Conservation (phyloP, 2,329 filamentous ascomycete species). For the Shiraia bambusicola region DNA sequence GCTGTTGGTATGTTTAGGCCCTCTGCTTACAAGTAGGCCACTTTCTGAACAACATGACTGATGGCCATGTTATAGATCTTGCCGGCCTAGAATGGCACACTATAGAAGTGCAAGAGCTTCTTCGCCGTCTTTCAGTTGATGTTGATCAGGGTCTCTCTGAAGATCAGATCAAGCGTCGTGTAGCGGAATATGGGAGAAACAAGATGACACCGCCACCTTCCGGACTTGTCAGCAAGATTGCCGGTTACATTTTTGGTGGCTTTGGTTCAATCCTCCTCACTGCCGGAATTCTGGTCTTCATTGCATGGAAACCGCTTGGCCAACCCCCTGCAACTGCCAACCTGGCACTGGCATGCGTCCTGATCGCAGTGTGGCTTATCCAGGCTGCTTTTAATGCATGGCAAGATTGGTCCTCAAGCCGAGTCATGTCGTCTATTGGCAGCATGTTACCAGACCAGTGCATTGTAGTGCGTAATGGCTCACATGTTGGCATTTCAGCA, state of each 20-base stretch:
- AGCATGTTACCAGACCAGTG: constrained; percentile 77
- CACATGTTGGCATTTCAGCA: constrained; percentile 53
- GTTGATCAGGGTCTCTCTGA: constrained; percentile 59
- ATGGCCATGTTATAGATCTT: constrained; percentile 30
- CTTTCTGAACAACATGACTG: constrained; percentile 1
- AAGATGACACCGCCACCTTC: constrained; percentile 66
- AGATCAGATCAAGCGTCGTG: constrained; percentile 57
- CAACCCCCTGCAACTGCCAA: constrained; percentile 72
- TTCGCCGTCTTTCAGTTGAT: constrained; percentile 60
- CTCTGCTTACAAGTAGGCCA: not conserved
- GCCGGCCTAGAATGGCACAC: constrained; percentile 69
- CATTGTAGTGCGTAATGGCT: constrained; percentile 63
- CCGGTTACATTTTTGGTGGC: constrained; percentile 75
- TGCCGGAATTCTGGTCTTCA: constrained; percentile 70
- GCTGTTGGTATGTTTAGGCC: constrained; percentile 29
- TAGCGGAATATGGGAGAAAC: constrained; percentile 66
- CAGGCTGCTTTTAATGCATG: constrained; percentile 59
- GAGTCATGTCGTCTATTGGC: constrained; percentile 78
- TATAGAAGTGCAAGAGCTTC: constrained; percentile 59
- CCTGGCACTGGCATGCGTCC: constrained; percentile 70
- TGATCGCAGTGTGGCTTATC: constrained; percentile 68
- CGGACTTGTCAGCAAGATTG: constrained; percentile 57
- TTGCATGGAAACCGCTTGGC: constrained; percentile 75
- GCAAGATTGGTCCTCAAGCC: constrained; percentile 71
- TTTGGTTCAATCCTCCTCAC: constrained; percentile 72